These are phyloP conservation scores for Pleurotus sapidus DNA, from an alignment of 768 basidiomycete species.

Conservation along the genomic window DNA sequence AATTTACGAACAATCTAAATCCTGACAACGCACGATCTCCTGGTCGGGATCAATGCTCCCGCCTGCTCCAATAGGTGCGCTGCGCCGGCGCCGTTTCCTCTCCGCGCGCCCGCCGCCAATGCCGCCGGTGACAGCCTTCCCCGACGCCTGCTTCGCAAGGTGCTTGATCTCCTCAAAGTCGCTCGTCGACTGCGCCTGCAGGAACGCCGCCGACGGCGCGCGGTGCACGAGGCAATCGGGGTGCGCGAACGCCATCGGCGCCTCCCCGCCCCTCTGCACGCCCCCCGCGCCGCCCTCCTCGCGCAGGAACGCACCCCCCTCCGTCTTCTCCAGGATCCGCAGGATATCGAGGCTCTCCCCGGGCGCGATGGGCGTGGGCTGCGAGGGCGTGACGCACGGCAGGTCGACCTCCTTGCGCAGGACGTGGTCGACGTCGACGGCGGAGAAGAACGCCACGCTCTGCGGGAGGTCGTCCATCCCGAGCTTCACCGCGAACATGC, in stretches of 20 bases:
- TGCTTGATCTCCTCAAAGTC: conserved; percentile 71
- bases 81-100: conserved; percentile 5
- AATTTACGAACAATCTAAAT: no score
- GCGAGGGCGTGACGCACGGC: conserved; percentile 93
- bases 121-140: conserved; percentile 36
- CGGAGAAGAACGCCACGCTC: conserved; percentile 95
- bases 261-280: background rate
- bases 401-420: conserved; percentile 96
- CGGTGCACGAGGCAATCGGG: conserved; percentile 69
- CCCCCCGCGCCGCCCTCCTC: conserved; percentile 32
- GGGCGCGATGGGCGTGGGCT: conserved; percentile 75
- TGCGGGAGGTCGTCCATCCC: conserved; percentile 97
- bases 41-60: background rate
- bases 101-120: conserved; percentile 19
- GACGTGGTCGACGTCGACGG: conserved; percentile 89
- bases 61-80: background rate
- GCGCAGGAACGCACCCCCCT: conserved; percentile 62
- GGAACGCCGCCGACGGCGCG: conserved; percentile 58
- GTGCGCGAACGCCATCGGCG: conserved; percentile 31
- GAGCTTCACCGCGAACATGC: conserved; percentile 86
- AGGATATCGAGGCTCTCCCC: conserved; percentile 85
- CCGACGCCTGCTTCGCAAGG: conserved; percentile 53
- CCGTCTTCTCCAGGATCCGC: conserved; percentile 62
- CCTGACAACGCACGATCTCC: no score
- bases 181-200: conserved; percentile 73